A percentile compares a stretch with the other conserved stretches of the same genome.
phyloP scores from a whole-genome alignment of 2,329 filamentous ascomycete species.

The Colletotrichum spinosum region DNA sequence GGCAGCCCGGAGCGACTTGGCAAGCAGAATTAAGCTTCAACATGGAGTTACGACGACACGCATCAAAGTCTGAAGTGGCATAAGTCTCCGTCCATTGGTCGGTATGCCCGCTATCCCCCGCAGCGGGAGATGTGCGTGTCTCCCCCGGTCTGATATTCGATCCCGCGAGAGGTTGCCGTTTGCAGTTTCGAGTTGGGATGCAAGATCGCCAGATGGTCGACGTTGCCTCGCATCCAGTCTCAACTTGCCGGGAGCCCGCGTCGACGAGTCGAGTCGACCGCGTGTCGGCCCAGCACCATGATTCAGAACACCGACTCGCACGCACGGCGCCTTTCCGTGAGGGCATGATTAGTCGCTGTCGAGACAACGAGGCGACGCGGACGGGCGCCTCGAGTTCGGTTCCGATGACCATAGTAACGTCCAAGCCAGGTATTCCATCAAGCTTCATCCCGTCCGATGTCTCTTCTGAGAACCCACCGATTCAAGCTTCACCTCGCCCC shows the following conservation, averaged over 20 bases:
- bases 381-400: conserved; percentile 2
- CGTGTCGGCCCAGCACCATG: too few relatives aligned
- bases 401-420: background rate
- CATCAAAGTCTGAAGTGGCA: background rate
- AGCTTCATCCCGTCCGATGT: background rate
- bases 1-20: conserved; percentile 20
- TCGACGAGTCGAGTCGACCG: background rate
- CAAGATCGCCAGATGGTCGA: too few relatives aligned
- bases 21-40: conserved; percentile 2
- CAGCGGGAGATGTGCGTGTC: conserved; percentile 32
- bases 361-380: background rate
- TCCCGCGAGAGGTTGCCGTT: background rate
- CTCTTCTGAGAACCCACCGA: background rate
- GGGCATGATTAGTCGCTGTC: conserved; percentile 26
- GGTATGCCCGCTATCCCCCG: background rate
- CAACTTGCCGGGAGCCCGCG: conserved; percentile 13
- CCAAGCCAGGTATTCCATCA: background rate
- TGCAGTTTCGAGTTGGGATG: conserved; percentile 8
- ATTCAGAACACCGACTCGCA: background rate
- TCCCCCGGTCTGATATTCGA: conserved; percentile 5
- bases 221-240: background rate
- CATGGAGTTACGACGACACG: conserved; percentile 1
- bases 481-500: background rate
- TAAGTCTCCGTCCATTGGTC: background rate
- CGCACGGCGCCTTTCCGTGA: background rate